Conservation (phyloP, 2,329 filamentous ascomycete genomes). For the Penicillium sumatraense region DNA sequence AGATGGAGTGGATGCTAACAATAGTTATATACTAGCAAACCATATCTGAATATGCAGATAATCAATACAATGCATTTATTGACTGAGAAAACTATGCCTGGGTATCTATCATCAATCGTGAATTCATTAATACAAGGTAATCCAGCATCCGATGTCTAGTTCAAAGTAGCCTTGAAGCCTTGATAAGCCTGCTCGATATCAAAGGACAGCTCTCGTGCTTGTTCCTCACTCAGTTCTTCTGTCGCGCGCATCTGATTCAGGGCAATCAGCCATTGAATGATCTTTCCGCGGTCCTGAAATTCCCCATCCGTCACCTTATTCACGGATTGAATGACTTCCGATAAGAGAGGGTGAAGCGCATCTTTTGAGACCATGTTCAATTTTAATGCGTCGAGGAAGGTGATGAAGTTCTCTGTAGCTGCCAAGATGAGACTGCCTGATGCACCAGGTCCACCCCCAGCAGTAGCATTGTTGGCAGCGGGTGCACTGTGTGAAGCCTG, state of each 20-base stretch:
- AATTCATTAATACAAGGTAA: constrained; percentile 16
- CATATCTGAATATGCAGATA: too few relatives aligned
- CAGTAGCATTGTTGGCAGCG: constrained; percentile 43
- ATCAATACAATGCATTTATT: too few relatives aligned
- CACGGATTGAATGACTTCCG: constrained; percentile 94
- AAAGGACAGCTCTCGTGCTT: constrained; percentile 85
- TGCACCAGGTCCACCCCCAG: constrained; percentile 37
- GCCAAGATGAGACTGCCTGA: constrained; percentile 76
- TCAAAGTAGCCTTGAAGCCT: constrained; percentile 83
- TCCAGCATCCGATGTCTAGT: constrained; percentile 39
- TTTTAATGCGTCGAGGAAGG: constrained; percentile 91
- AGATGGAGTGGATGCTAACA: too few relatives aligned
- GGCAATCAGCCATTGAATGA: constrained; percentile 96
- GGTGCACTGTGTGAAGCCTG: constrained; percentile 59
- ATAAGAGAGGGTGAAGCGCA: constrained; percentile 90
- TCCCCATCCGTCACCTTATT: constrained; percentile 96
- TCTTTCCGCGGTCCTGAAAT: constrained; percentile 94
- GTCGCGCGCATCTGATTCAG: constrained; percentile 97
- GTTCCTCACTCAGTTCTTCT: constrained; percentile 84
- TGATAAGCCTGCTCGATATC: constrained; percentile 95
- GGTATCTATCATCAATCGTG: constrained; percentile 14
- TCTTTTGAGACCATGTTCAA: constrained; percentile 93
- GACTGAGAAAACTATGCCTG: too few relatives aligned
- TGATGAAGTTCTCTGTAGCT: constrained; percentile 98
- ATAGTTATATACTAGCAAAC: too few relatives aligned